phyloP scores from a whole-genome alignment of 2,329 filamentous ascomycete species.

The Aspergillus fijiensis region DNA sequence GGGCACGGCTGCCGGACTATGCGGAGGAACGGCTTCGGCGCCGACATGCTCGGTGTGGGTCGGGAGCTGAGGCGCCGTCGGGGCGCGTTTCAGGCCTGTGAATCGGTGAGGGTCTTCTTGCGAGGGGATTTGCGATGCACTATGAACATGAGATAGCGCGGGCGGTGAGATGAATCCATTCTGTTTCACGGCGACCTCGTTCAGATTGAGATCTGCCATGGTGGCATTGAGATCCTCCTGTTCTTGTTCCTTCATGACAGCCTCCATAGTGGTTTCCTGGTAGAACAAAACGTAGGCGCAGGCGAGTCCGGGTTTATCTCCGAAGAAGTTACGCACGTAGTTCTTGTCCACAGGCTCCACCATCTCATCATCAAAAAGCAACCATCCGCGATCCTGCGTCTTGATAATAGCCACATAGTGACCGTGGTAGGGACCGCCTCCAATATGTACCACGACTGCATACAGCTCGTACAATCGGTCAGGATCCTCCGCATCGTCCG shows the following conservation, averaged over 20 bases:
- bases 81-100: constrained; percentile 34
- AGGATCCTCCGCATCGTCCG: constrained; percentile 88
- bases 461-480: constrained; percentile 96
- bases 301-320: constrained; percentile 83
- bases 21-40: constrained; percentile 20
- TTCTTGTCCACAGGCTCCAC: constrained; percentile 96
- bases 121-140: constrained; percentile 37
- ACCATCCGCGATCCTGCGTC: constrained; percentile 91
- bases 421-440: constrained; percentile 92
- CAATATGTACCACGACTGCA: constrained; percentile 95
- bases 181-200: constrained; percentile 29
- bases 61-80: constrained; percentile 52
- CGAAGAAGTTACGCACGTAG: constrained; percentile 96
- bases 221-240: constrained; percentile 61
- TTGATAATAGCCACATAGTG: constrained; percentile 99
- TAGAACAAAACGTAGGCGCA: constrained; percentile 98
- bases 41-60: constrained; percentile 36
- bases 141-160: constrained; percentile 41
- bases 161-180: constrained; percentile 35
- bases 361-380: constrained; percentile 97
- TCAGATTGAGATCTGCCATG: constrained; percentile 41
- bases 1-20: constrained; percentile 18
- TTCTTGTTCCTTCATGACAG: constrained; percentile 75
- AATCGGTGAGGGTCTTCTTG: constrained; percentile 37
- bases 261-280: constrained; percentile 77